These are phyloP conservation scores for Coriaria nepalensis DNA, from an alignment of 306 rosid genomes.

Conservation along the genomic window DNA sequence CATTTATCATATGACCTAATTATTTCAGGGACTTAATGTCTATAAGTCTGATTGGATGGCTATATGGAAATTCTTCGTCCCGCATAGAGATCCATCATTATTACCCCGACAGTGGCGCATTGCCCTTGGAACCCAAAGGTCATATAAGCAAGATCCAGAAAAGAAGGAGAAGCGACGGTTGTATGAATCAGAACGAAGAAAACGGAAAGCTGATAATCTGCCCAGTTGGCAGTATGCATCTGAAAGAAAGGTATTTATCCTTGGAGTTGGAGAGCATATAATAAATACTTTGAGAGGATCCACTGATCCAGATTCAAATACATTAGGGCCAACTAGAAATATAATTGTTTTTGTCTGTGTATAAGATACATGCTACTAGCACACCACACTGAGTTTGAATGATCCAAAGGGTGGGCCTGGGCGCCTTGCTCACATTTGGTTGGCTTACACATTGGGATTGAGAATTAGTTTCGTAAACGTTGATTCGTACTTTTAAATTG, in stretches of 20 bases:
- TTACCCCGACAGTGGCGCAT: slow-evolving; percentile 81
- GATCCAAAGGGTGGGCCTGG: too few species aligned
- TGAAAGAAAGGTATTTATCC: slow-evolving; percentile 43
- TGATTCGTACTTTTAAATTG: slow-evolving; percentile 15
- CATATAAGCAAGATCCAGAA: slow-evolving; percentile 56
- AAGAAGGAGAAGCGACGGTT: slow-evolving; percentile 60
- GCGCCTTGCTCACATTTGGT: not conserved
- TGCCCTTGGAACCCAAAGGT: slow-evolving; percentile 85
- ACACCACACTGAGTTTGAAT: too few species aligned
- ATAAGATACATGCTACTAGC: too few species aligned
- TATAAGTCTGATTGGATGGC: slow-evolving; percentile 72
- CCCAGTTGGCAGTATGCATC: slow-evolving; percentile 36
- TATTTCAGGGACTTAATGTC: slow-evolving; percentile 62
- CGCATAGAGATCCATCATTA: slow-evolving; percentile 88
- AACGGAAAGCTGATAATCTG: slow-evolving; percentile 28
- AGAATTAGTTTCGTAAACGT: slow-evolving; percentile 13
- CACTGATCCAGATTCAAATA: too few species aligned
- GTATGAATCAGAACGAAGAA: slow-evolving; percentile 59
- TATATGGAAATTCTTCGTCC: slow-evolving; percentile 66
- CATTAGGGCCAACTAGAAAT: too few species aligned
- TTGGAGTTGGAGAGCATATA: not conserved
- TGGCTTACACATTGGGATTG: slow-evolving; percentile 1
- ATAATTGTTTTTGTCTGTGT: too few species aligned
- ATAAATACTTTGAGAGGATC: too few species aligned
- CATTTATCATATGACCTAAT: slow-evolving; percentile 25